Base-by-base conservation (phyloP, 2,329 filamentous ascomycete genomes). In the Colletotrichum australisinense region DNA sequence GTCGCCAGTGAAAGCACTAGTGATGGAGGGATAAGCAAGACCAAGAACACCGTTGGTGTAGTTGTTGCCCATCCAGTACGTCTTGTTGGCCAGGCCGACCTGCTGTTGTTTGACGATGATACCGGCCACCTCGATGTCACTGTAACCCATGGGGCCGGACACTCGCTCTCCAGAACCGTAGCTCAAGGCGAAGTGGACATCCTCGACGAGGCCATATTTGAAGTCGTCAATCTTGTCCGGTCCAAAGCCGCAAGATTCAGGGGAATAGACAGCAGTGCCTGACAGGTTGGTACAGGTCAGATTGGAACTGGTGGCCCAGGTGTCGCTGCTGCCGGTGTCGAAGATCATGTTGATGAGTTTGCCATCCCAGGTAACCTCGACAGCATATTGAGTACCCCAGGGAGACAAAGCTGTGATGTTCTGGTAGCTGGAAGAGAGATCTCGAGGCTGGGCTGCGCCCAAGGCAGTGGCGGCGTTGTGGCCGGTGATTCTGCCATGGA, bases 261-360 rank as follows among this genome's bases (percentile, higher is more conserved):
- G 79, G 1, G 80, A 75, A 28, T 80, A 78, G 8, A 77, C 69
- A 3, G 67, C 68, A 7, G 77, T 74, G 19, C 84, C 84, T 0
- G 75, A 69, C n/a, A 75, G 77, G 69, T 84, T 82, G 46, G 83
- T 77, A 74, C 87, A 89, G 56, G 78, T 77, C 73, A 87, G 88
- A 35, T 82, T 80, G 1, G 76, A 77, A 12, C 80, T 79, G 42
- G 83, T 82, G 2, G 84, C 82, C 87, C 87, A 89, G 1, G 87
- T 89, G 73, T 89, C 87, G 26, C 86, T 84, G 76, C 86, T 88
- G 28, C 86, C 87, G 0, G 87, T 88, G 75, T 89, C 87, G 59
- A 89, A 80, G 14, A 88, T 76, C 32, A 89, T 77, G 80, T 82
- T 84, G 35, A 84, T 76, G 0, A 81, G 80, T 8, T 78, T 78